Base-by-base conservation (phyloP, 768 basidiomycete genomes). In the Mycena kentingensis region DNA sequence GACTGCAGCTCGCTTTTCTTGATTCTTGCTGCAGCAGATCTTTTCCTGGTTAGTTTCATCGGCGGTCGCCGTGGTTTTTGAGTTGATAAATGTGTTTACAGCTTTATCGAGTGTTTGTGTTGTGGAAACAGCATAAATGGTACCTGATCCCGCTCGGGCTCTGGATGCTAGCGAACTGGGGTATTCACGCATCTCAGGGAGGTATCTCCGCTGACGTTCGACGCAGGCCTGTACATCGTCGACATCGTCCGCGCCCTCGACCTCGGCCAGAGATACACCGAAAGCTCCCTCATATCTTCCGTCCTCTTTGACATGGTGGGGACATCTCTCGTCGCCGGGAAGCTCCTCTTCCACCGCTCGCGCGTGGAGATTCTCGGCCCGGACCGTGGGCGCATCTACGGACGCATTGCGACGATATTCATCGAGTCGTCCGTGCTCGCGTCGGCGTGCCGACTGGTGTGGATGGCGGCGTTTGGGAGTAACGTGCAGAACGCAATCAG, bases 391-490 rank as follows among this genome's bases (percentile, higher is more conserved):
- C 42, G 31, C 41, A 31, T 46, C 15, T 46, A 46, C 34, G 44
- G 44, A 46, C 44, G 44, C 28, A 27, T 46, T 31, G 44, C 27
- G 11, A 31, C 34, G 25, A 46, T 46, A 4, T 46, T 46, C n/a
- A 31, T 46, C 44, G 44, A 46, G 49, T 51, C 49, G 32, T 51
- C 49, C 34, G 12, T 27, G 42, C 35, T 51, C 22, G 44, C 49
- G 39, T 42, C 49, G 49, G 28, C 49, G 49, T 51, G 49, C 41
- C 34, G 49, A 51, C 49, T 51, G 49, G 49, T 51, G 49, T 51
- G 49, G 49, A 44, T 51, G 49, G 49, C 49, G 41, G 49, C 49
- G 41, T 51, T 51, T 44, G 49, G 41, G 41, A 51, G 41, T 35
- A 26, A 26, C 37, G 24, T n/a, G 26, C 49, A 51, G 31, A 27